These are phyloP conservation scores for Colletotrichum sp. DNA, from an alignment of 2,329 filamentous ascomycete species.

Conservation along the genomic window DNA sequence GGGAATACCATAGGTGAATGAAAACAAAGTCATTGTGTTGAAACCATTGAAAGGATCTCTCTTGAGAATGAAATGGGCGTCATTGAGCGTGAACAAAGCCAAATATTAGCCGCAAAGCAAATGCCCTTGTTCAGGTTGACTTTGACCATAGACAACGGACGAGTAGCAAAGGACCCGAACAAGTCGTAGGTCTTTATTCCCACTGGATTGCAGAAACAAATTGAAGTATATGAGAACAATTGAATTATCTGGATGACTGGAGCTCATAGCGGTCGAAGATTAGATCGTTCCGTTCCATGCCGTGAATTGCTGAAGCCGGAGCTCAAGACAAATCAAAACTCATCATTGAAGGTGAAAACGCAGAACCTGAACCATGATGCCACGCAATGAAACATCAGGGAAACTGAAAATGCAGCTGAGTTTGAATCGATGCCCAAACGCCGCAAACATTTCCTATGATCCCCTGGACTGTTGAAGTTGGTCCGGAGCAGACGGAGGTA, in stretches of 20 bases:
- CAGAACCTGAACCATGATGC: no score
- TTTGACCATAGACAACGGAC: accelerated
- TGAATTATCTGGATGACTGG: accelerated
- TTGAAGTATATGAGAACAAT: accelerated
- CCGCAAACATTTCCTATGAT: no score
- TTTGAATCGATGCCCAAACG: no score
- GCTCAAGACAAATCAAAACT: background rate
- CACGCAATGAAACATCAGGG: no score
- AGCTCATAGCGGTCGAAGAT: background rate
- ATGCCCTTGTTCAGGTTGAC: accelerated
- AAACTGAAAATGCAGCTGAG: no score
- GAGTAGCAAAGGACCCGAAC: background rate
- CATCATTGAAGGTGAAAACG: no score
- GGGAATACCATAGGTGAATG: accelerated
- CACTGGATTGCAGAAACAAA: accelerated
- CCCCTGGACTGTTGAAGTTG: background rate
- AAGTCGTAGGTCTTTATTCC: accelerated
- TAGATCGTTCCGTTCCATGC: background rate
- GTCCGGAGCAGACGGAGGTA: background rate
- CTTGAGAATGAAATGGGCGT: no score
- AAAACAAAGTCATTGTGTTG: background rate
- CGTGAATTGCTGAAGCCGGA: background rate
- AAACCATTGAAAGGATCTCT: no score
- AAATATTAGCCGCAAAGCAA: no score
- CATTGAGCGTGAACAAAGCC: background rate